Percentiles rank a stretch among this genome's conserved stretches.
These are phyloP conservation scores for Cyberlindnera galapagoensis DNA, from an alignment of 805 yeast genomes.

Conservation along the genomic window DNA sequence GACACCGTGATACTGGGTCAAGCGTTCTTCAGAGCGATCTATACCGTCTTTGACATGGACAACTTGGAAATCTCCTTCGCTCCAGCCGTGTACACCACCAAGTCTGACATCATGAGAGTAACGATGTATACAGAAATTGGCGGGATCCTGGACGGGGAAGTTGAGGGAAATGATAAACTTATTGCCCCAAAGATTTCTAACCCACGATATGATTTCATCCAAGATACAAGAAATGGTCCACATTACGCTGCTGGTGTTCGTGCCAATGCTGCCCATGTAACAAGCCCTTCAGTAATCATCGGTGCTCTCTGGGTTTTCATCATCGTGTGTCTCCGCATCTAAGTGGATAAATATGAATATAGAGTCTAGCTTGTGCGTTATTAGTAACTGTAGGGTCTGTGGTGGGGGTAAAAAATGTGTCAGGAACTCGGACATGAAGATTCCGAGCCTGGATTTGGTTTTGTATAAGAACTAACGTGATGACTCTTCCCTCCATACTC, in stretches of 20 bases:
- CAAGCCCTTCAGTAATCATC: neutral
- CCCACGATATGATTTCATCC: slow-evolving; percentile 13
- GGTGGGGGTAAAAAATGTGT: no score
- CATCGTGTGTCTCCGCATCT: no score
- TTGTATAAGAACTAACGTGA: no score
- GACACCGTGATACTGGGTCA: slow-evolving; percentile 16
- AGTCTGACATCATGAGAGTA: slow-evolving; percentile 4
- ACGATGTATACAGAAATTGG: slow-evolving; percentile 3
- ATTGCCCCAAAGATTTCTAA: slow-evolving; percentile 7
- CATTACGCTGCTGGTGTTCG: no score
- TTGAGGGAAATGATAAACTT: slow-evolving; percentile 4
- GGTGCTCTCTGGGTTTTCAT: no score
- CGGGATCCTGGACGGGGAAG: slow-evolving; percentile 6
- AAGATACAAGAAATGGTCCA: slow-evolving; percentile 13
- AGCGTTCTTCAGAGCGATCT: slow-evolving; percentile 15
- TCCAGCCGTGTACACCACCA: slow-evolving; percentile 12
- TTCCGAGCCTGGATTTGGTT: no score
- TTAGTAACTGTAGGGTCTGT: no score
- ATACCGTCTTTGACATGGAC: slow-evolving; percentile 22
- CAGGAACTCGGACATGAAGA: no score
- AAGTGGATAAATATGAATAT: no score
- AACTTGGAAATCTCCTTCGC: slow-evolving; percentile 20
- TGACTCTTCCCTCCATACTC: no score
- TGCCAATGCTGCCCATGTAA: neutral
- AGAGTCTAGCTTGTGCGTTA: no score